Evolutionary conservation across 148 eudicot species (phyloP).

Genomic region (Arctostaphylos glauca): DNA sequence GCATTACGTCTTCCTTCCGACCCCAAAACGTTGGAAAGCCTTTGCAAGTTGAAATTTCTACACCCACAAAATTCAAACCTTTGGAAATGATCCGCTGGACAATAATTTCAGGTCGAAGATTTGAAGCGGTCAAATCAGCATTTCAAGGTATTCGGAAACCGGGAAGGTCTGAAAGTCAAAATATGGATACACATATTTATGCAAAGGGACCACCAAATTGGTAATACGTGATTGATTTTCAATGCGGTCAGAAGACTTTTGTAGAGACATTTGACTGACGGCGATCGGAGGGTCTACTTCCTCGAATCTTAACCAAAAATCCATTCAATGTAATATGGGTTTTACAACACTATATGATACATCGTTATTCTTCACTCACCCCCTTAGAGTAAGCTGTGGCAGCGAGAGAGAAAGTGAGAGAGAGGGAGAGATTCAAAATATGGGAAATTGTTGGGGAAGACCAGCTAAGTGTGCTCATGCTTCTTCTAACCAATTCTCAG

Average conservation of each 20-base stretch:
- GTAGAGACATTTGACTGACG: constrained; percentile 1
- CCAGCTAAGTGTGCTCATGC: constrained; percentile 43
- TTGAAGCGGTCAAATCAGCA: too few relatives aligned
- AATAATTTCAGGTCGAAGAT: too few relatives aligned
- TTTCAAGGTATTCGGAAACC: too few relatives aligned
- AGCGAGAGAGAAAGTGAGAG: neutral
- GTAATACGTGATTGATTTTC: neutral
- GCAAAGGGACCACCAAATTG: neutral
- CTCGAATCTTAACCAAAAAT: neutral
- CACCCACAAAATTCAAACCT: too few relatives aligned
- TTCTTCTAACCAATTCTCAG: constrained; percentile 35
- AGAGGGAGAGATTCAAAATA: constrained; percentile 6
- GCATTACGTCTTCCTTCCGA: too few relatives aligned
- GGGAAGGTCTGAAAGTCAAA: too few relatives aligned
- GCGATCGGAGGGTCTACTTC: neutral
- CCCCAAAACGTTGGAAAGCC: too few relatives aligned
- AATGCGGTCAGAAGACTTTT: constrained; percentile 1
- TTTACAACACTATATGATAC: neutral
- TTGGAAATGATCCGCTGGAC: too few relatives aligned
- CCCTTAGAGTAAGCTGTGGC: neutral
- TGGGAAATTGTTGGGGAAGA: constrained; percentile 37
- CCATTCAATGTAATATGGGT: neutral
- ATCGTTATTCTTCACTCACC: neutral
- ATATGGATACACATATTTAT: neutral
- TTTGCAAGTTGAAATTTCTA: too few relatives aligned